Evolutionary conservation across 1,284 basidiomycete genomes (phyloP), one percentile per base, ranked within the genome.

Genomic region (Ceratobasidium sp.): DNA sequence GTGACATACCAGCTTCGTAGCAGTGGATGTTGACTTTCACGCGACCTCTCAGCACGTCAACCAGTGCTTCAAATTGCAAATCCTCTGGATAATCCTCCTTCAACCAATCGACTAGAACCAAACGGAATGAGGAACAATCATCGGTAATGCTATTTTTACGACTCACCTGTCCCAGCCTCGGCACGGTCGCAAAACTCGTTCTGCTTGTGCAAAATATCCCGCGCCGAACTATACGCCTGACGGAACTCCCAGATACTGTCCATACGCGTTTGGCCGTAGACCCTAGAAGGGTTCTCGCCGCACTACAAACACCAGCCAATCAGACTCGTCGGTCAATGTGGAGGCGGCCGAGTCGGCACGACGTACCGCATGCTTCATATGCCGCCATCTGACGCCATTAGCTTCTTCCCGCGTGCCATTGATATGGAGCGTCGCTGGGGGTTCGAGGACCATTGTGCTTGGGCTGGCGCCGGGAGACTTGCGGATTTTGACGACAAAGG

Each of bases 11-110:
- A 76, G 73, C 77, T 25, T 56, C 56, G 27, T 92, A 91, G 73
- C 90, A 92, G 73, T 93, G 91, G 38, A 85, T 86, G 73, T 93
- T 88, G 70, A 94, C 88, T 82, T 90, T 91, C 71, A 91, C 90
- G 69, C 82, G 82, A 3, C 91, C 92, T 53, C 94, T 82, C 32
- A 96, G 82, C 6, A 95, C 91, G 73, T 95, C 94, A 6, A 95
- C 90, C 7, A 96, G 81, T 10, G 87, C 88, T 75, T 96, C 94
- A 85, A 90, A 92, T 75, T 93, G 84, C 50, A 94, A 80, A 42
- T 87, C 85, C 64, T 92, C 87, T 0, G 94, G 94, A 91, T 94
- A 47, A 77, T 76, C 20, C 83, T 78, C 0, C 83, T 84, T 25
- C 87, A 80, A 5, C 78, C 81, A n/a, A 84, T 81, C 87, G 90